Evolutionary conservation across 257 asterid genomes (phyloP), one percentile per base, ranked within the genome.

Genomic region (Nicotiana undulata): DNA sequence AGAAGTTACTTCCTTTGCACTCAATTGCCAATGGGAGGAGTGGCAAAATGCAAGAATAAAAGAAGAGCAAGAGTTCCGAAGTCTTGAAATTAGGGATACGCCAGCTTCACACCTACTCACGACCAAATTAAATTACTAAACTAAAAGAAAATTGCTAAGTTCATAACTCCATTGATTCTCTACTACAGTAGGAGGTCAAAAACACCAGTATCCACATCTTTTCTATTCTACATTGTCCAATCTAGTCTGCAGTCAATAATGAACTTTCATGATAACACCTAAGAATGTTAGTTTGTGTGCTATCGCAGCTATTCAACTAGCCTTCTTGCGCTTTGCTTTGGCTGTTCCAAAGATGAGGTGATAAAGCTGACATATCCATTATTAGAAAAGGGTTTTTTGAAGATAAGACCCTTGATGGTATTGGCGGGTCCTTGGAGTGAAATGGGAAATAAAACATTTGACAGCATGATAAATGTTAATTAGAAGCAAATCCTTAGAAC

Each of bases 401-500:
- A 70, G 58, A 70, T 44, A 11, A 12, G 20, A n/a, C 59, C 58
- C 34, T 53, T 20, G 46, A 40, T 70, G 77, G 34, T 44, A 44
- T 22, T 11, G 1, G 34, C 1, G 1, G 29, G 22, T 40, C 77
- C 58, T 26, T 22, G 15, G 58, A 46, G 37, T 44, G 37, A 44
- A 70, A 12, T 70, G 34, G 59, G 60, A 20, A 28, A 31, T 70
- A 20, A 15, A 22, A 31, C 40, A 46, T 72, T 72, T 46, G 60
- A 72, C 20, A 13, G 37, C 37, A 22, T 22, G 60, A 6, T 6
- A 68, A 17, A 32, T 65, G 60, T 72, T 11, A 24, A 44, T 46
- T 72, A 46, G 77, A 70, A 70, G 77, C 49, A 15, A 44, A 67
- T 24, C n/a, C 68, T 67, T 67, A 67, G 76, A 68, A 20, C 55